These are phyloP conservation scores for Pythium myriotylum DNA, from an alignment of 352 stramenopile species.

Conservation along the genomic window DNA sequence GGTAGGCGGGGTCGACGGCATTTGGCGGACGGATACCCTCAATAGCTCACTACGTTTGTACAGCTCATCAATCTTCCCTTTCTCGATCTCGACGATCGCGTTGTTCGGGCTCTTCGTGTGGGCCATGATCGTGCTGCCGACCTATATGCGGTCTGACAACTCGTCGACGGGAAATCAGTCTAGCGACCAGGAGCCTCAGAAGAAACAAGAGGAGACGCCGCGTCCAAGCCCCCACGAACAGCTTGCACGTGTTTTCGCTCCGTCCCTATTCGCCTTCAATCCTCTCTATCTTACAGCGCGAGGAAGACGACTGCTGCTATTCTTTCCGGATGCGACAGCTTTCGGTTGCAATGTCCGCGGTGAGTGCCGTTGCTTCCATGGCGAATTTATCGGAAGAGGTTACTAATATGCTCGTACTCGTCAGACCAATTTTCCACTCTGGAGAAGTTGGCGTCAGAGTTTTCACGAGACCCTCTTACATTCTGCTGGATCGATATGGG, in stretches of 20 bases:
- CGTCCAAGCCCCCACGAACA: slow-evolving; percentile 37
- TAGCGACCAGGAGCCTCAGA: background rate
- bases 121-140: slow-evolving; percentile 46
- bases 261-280: slow-evolving; percentile 71
- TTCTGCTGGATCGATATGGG: slow-evolving; percentile 79
- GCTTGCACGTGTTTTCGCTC: slow-evolving; percentile 68
- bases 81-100: slow-evolving; percentile 45
- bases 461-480: slow-evolving; percentile 70
- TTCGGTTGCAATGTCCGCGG: slow-evolving; percentile 60
- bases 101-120: slow-evolving; percentile 44
- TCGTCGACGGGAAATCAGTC: background rate
- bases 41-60: too few species aligned
- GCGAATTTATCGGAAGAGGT: too few species aligned
- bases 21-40: too few species aligned
- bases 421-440: slow-evolving; percentile 72
- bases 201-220: slow-evolving; percentile 13
- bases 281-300: slow-evolving; percentile 62
- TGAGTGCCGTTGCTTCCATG: slow-evolving; percentile 20
- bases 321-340: slow-evolving; percentile 52
- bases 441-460: slow-evolving; percentile 67
- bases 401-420: background rate
- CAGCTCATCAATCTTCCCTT: slow-evolving; percentile 42
- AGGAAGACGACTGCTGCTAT: slow-evolving; percentile 60
- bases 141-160: slow-evolving; percentile 23
- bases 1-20: background rate